phyloP scores from a whole-genome alignment of 768 basidiomycete species.

The Phanerodontia chrysosporium region DNA sequence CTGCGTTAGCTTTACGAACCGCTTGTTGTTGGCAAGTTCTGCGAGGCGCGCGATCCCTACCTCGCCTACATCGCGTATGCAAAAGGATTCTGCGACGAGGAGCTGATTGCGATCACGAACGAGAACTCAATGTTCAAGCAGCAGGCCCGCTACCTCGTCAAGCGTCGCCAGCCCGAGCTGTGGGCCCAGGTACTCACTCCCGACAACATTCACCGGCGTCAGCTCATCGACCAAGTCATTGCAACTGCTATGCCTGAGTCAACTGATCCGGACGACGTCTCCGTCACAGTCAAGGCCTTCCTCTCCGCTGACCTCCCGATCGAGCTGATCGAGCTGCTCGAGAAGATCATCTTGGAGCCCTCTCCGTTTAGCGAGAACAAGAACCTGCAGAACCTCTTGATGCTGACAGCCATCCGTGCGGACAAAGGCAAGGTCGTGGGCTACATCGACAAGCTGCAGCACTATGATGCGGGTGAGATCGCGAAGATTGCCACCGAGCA shows the following conservation, averaged over 20 bases:
- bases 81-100: slow-evolving; percentile 98
- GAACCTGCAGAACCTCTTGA: slow-evolving; percentile 90
- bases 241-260: slow-evolving; percentile 59
- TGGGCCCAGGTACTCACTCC: slow-evolving; percentile 92
- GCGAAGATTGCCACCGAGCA: slow-evolving; percentile 96
- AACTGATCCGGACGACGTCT: slow-evolving; percentile 98
- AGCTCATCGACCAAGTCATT: slow-evolving; percentile 84
- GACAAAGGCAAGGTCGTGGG: slow-evolving; percentile 98
- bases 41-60: slow-evolving; percentile 97
- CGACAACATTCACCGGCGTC: slow-evolving; percentile 89
- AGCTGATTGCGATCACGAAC: slow-evolving; percentile 94
- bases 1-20: slow-evolving; percentile 83
- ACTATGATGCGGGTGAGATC: slow-evolving; percentile 92
- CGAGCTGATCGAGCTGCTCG: slow-evolving; percentile 93
- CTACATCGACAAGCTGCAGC: slow-evolving; percentile 95
- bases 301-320: slow-evolving; percentile 94
- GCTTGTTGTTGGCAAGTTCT: slow-evolving; percentile 96
- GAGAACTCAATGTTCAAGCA: slow-evolving; percentile 99
- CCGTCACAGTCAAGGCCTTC: slow-evolving; percentile 98
- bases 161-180: slow-evolving; percentile 89
- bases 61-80: slow-evolving; percentile 99
- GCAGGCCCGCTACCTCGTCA: slow-evolving; percentile 96
- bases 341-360: slow-evolving; percentile 97
- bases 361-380: slow-evolving; percentile 98
- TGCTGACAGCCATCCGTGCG: slow-evolving; percentile 93